Conservation (phyloP, 352 stramenopile species). For the Phytophthora tentaculata region DNA sequence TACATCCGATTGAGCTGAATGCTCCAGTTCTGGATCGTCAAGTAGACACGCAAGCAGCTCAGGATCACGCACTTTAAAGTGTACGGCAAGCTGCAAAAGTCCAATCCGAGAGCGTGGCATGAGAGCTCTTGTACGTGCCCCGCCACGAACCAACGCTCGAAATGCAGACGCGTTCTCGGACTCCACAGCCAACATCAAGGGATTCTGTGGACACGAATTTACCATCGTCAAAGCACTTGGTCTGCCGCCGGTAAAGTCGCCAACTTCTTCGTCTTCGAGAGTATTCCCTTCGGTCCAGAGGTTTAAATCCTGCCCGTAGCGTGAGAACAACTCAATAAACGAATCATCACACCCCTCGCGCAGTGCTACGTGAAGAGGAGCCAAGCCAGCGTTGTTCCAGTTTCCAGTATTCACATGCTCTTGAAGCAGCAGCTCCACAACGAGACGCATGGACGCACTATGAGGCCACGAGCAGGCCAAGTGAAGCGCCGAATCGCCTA, state of each 20-base stretch:
- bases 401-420: constrained; percentile 45
- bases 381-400: constrained; percentile 58
- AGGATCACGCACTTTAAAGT: constrained; percentile 33
- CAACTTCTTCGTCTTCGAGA: constrained; percentile 21
- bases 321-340: constrained; percentile 55
- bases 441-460: constrained; percentile 40
- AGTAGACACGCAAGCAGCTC: constrained; percentile 32
- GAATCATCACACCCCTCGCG: constrained; percentile 44
- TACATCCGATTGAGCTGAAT: constrained; percentile 35
- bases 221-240: constrained; percentile 17
- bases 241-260: constrained; percentile 9
- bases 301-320: constrained; percentile 63
- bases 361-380: constrained; percentile 67
- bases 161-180: constrained; percentile 55
- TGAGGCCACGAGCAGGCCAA: constrained; percentile 51
- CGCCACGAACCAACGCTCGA: constrained; percentile 50
- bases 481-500: constrained; percentile 56
- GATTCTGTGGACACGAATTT: constrained; percentile 35
- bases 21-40: constrained; percentile 30
- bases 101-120: constrained; percentile 56
- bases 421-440: constrained; percentile 55
- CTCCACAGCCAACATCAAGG: constrained; percentile 66
- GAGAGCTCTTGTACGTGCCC: constrained; percentile 48
- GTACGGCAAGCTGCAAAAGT: constrained; percentile 56
- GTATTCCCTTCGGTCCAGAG: constrained; percentile 62